Evolutionary conservation across 1,284 basidiomycete genomes (phyloP), one percentile per base, ranked within the genome.

Genomic region (Ceratobasidium sp.): DNA sequence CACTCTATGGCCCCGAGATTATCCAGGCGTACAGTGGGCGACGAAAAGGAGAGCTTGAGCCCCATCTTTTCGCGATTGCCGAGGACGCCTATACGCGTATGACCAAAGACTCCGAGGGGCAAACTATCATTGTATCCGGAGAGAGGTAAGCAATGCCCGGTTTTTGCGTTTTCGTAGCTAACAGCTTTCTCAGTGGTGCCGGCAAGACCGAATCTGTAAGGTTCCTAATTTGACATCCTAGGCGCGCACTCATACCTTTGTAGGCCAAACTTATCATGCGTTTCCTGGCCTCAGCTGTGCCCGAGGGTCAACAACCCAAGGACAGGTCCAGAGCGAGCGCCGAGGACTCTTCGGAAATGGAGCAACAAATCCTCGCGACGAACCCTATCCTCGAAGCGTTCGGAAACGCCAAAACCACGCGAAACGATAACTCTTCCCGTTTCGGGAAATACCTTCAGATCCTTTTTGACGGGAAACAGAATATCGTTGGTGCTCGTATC

Each of bases 381-480:
- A 99, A 99, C 84, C 98, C 98, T 23, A 99, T 98, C 83, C 93
- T 99, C 84, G 98, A 99, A 86, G 96, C 98, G 0, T 99, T 99
- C 82, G 98, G 98, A 82, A 99, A 99, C 85, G 98, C 98, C 23
- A 99, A 99, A 86, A 99, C 98, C 40, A 99, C 97, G 3, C 91
- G 98, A 77, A 99, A 99, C 83, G 98, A 99, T 86, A 99, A 99
- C 85, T 98, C 96, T 17, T 99, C 97, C 20, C 92, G 98, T 71
- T 99, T 99, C 84, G 98, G 98, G 80, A 99, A 99, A 87, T 99
- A 99, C 86, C 98, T 99, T 80, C 97, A 99, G 90, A 98, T 99
- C 83, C 90, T 99, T 56, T 99, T 99, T 82, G 96, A 99, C 85
- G 93, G 93, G 76, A 90, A 91, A 80, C 95, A 98, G 87, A 95